These are phyloP conservation scores for Massospora cicadina DNA, from an alignment of 371 early-diverging fungal genomes.

Conservation along the genomic window DNA sequence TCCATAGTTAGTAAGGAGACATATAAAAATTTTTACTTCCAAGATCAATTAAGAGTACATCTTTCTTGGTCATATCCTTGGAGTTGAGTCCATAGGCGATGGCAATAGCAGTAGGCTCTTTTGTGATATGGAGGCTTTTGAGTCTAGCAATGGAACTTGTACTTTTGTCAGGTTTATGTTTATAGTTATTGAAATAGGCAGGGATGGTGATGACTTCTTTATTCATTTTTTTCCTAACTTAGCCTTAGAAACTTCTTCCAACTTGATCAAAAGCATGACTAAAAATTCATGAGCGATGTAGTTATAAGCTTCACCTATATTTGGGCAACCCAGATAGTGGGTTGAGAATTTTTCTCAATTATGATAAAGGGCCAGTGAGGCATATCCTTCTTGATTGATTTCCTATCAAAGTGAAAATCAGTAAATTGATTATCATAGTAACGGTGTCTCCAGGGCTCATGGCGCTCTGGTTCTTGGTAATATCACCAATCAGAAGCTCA, in stretches of 20 bases:
- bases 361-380: conserved; percentile 79
- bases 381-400: conserved; percentile 75
- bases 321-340: conserved; percentile 62
- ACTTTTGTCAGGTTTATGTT: conserved; percentile 98
- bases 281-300: conserved; percentile 87
- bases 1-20: conserved; percentile 70
- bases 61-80: conserved; percentile 55
- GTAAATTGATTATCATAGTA: conserved; percentile 94
- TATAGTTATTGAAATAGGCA: conserved; percentile 86
- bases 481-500: conserved; percentile 74
- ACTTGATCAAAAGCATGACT: conserved; percentile 76
- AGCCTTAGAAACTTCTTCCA: conserved; percentile 82
- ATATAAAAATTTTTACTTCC: conserved; percentile 97
- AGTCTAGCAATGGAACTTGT: conserved; percentile 95
- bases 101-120: conserved; percentile 98
- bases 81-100: conserved; percentile 87
- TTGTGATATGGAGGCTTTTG: conserved; percentile 93
- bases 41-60: conserved; percentile 84
- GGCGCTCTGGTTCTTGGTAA: conserved; percentile 71
- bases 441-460: conserved; percentile 77
- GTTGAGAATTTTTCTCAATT: conserved; percentile 44
- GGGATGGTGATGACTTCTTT: conserved; percentile 96
- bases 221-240: conserved; percentile 63
- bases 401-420: conserved; percentile 81
- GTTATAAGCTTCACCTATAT: conserved; percentile 55